Conservation (phyloP, 345 rosid genomes). For the Brassica juncea region DNA sequence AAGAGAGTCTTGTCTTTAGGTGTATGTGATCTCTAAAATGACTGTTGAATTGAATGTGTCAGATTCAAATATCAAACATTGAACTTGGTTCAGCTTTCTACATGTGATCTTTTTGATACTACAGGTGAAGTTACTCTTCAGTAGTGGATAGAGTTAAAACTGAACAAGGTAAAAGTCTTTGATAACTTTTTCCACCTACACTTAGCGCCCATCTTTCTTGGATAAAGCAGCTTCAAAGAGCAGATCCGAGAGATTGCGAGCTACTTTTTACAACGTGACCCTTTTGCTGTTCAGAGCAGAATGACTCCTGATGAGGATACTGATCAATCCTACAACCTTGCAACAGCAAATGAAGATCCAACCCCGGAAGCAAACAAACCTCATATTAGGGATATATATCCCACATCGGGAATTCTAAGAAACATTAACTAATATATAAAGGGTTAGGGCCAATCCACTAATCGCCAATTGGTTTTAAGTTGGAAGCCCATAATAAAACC, state of each 20-base stretch:
- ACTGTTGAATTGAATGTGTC: slow-evolving; percentile 69
- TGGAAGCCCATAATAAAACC: no score
- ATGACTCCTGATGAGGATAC: slow-evolving; percentile 50
- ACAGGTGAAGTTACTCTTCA: slow-evolving; percentile 72
- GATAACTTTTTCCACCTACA: slow-evolving; percentile 46
- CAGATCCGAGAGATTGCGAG: slow-evolving; percentile 56
- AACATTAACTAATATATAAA: no score
- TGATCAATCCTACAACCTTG: slow-evolving; percentile 41
- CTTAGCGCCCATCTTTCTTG: slow-evolving; percentile 46
- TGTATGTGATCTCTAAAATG: slow-evolving; percentile 12
- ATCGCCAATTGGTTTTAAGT: no score
- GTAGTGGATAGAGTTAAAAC: slow-evolving; percentile 61
- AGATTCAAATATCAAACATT: slow-evolving; percentile 57
- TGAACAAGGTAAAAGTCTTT: slow-evolving; percentile 49
- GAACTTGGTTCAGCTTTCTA: slow-evolving; percentile 71
- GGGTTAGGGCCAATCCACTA: no score
- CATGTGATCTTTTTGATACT: slow-evolving; percentile 55
- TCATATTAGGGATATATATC: no score
- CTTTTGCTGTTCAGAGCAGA: slow-evolving; percentile 72
- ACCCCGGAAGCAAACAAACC: slow-evolving; percentile 37
- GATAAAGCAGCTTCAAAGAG: slow-evolving; percentile 47
- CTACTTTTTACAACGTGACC: slow-evolving; percentile 71
- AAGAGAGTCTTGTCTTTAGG: no score
- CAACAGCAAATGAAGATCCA: slow-evolving; percentile 30
- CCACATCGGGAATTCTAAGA: no score